Percentiles rank a stretch among this genome's conserved stretches.
These are phyloP conservation scores for Plasmodiophora brassicae DNA, from an alignment of 208 protist species.

Conservation along the genomic window DNA sequence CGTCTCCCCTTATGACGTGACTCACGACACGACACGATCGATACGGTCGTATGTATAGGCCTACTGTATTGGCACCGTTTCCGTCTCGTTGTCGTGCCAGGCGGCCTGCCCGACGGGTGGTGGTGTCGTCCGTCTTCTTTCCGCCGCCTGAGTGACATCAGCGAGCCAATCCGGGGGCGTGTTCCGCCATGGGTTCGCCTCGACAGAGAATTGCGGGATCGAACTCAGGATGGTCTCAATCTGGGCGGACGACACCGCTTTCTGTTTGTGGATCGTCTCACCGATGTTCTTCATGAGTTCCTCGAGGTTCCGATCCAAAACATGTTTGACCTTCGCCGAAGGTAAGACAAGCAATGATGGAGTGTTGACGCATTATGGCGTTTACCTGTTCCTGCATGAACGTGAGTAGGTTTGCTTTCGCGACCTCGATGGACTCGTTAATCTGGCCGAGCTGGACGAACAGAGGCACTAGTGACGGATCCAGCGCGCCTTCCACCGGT, in stretches of 20 bases:
- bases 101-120: no score
- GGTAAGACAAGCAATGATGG: neutral
- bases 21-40: no score
- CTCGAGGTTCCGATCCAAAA: neutral
- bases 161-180: neutral
- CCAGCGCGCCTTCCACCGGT: neutral
- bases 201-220: neutral
- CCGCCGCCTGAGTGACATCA: no score
- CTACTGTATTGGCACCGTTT: no score
- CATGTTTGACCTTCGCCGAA: neutral
- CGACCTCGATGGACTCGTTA: neutral
- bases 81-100: no score
- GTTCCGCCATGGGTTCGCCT: neutral
- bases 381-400: neutral
- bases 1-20: no score
- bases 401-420: neutral
- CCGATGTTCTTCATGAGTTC: constrained; percentile 25
- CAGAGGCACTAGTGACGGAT: neutral
- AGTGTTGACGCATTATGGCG: no score
- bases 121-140: no score
- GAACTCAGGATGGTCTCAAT: neutral
- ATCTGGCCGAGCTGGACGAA: neutral
- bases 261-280: neutral
- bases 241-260: neutral
- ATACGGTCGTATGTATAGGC: no score